Evolutionary conservation across 108 stramenopile species (phyloP).

Genomic region (Conticribra weissflogii): DNA sequence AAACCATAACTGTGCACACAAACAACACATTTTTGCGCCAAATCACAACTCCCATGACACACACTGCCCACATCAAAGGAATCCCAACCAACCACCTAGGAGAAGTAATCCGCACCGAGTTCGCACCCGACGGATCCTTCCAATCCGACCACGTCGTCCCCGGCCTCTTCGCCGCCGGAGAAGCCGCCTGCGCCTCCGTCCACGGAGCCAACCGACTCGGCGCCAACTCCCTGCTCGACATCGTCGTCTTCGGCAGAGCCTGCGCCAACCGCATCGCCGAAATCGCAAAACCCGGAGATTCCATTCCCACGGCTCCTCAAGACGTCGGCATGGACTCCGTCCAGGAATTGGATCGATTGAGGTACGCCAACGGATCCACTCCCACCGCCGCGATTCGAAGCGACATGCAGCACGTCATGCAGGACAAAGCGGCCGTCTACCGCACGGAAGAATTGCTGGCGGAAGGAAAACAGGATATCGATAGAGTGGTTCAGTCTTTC

Average conservation of each 20-base stretch:
- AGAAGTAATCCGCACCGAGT: constrained; percentile 91
- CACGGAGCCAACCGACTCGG: constrained; percentile 99
- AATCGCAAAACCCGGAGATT: constrained; percentile 93
- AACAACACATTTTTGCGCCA: constrained; percentile 91
- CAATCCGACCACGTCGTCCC: constrained; percentile 90
- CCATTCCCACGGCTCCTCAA: constrained; percentile 60
- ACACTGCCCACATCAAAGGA: constrained; percentile 39
- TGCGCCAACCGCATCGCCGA: constrained; percentile 96
- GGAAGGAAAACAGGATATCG: constrained; percentile 89
- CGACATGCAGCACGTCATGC: constrained; percentile 97
- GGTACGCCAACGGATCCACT: constrained; percentile 81
- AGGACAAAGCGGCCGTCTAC: constrained; percentile 99
- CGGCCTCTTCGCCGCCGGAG: constrained; percentile 98
- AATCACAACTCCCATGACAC: constrained; percentile 95
- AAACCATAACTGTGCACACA: too few species aligned
- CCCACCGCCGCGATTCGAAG: constrained; percentile 89
- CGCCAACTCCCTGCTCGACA: constrained; percentile 97
- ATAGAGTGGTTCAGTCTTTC: constrained; percentile 88
- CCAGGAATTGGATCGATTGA: constrained; percentile 86
- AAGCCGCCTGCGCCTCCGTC: constrained; percentile 97
- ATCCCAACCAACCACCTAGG: constrained; percentile 98
- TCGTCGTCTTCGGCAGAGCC: constrained; percentile 99
- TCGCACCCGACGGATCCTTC: constrained; percentile 61
- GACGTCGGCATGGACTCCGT: constrained; percentile 91
- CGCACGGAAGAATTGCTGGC: constrained; percentile 87